Percentiles rank a stretch among this genome's conserved stretches.
Conservation (phyloP, 2,329 filamentous ascomycete genomes). For the Simplicillium aogashimaense region DNA sequence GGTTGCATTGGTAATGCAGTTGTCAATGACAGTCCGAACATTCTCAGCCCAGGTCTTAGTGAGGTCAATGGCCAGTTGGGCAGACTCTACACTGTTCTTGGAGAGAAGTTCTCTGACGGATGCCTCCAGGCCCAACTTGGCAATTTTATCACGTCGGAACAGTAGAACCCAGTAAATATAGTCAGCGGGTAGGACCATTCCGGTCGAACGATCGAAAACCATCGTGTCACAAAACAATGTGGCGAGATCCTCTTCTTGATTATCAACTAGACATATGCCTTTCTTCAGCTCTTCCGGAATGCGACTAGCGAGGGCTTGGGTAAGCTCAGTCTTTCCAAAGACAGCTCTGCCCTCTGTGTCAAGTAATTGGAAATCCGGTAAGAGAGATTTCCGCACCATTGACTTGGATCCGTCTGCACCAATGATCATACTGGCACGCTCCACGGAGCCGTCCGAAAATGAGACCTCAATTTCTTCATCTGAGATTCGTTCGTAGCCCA, state of each 20-base stretch:
- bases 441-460: conserved; percentile 22
- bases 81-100: neutral
- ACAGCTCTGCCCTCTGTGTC: conserved; percentile 26
- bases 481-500: conserved; percentile 8
- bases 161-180: conserved; percentile 24
- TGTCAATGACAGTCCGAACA: neutral
- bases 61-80: neutral
- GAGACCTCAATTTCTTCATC: conserved; percentile 12
- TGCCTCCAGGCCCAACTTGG: neutral
- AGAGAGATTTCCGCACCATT: conserved; percentile 22
- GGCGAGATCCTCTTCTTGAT: conserved; percentile 7
- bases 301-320: conserved; percentile 10
- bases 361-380: conserved; percentile 21
- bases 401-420: conserved; percentile 28
- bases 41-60: neutral
- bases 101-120: neutral
- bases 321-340: conserved; percentile 27
- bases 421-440: conserved; percentile 21
- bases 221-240: conserved; percentile 8
- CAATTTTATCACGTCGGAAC: conserved; percentile 2
- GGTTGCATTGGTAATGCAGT: neutral
- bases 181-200: conserved; percentile 12
- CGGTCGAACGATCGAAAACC: conserved; percentile 4
- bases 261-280: conserved; percentile 15
- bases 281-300: conserved; percentile 10